Percentiles rank a stretch among this genome's conserved stretches.
These are phyloP conservation scores for Candida pseudocylindracea DNA, from an alignment of 1,139 yeast species.

Conservation along the genomic window DNA sequence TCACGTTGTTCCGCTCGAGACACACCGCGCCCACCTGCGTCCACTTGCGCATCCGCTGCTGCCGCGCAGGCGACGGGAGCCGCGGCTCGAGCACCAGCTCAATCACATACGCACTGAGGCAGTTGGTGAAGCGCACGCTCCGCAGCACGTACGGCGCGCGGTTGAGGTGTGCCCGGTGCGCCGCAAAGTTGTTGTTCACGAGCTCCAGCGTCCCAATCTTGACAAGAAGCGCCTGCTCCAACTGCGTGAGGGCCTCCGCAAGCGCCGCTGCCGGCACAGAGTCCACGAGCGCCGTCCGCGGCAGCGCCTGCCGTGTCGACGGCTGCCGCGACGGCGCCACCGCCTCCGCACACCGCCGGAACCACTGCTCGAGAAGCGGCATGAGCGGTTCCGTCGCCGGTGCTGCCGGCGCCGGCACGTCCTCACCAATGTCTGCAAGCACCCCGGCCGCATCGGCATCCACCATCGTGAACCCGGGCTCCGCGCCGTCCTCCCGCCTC, in stretches of 20 bases:
- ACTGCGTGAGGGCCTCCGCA: conserved; percentile 66
- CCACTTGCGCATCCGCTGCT: conserved; percentile 56
- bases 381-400: conserved; percentile 2
- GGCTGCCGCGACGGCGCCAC: background rate
- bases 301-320: background rate
- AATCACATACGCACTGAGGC: conserved; percentile 61
- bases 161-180: conserved; percentile 36
- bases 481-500: conserved; percentile 28
- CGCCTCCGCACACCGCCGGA: conserved; percentile 1
- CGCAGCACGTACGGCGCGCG: conserved; percentile 55
- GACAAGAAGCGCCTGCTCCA: conserved; percentile 56
- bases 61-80: conserved; percentile 23
- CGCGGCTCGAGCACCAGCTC: conserved; percentile 49
- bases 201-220: conserved; percentile 51
- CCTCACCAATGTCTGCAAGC: too few relatives aligned
- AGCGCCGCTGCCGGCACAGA: conserved; percentile 3
- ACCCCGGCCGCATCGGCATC: too few relatives aligned
- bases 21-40: conserved; percentile 69
- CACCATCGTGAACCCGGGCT: conserved; percentile 6
- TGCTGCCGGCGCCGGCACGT: too few relatives aligned
- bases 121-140: conserved; percentile 55
- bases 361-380: conserved; percentile 14
- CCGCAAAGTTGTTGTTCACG: conserved; percentile 47
- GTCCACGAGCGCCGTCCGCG: background rate
- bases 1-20: conserved; percentile 58